Base-by-base conservation (phyloP, 257 asterid species). In the Rhazya stricta region DNA sequence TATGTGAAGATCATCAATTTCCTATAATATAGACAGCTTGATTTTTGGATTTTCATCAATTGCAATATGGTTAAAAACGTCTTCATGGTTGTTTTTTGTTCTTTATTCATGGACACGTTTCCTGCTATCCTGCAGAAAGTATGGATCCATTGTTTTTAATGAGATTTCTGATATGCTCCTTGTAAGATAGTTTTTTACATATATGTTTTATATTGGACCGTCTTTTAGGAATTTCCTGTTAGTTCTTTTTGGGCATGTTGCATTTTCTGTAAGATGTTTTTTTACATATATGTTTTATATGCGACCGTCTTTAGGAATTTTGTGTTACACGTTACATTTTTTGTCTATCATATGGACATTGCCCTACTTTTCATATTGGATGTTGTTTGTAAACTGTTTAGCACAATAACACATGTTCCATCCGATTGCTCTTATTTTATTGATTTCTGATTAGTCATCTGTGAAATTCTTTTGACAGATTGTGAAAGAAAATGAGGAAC, bases 401-500 rank as follows among this genome's bases (percentile, higher is more conserved):
- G 58, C 56, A 39, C 36, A 29, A 32, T 21, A 36, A n/a, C 18
- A 16, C 68, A 16, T 34, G 30, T 63, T 4, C 12, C 30, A 42
- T 73, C 21, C 18, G 32, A 54, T 73, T 51, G 73, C 62, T 51
- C 41, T 37, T 73, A 34, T 67, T 32, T 45, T 9, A 5, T 39
- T 32, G 37, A 62, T 32, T 46, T 50, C 50, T 77, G 3, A 67
- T 48, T 29, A 29, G 39, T 37, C 25, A 10, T 45, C 41, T 48
- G 13, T 48, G 46, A n/a, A 30, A 72, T 21, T 19, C n/a, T 73
- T 27, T 82, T 68, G 74, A 39, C 80, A 86, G 90, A 76, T 86
- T 72, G 77, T 86, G 37, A 80, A 78, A 79, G 90, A 84, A 82
- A 72, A 82, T 76, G 86, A 84, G 74, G 90, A 86, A 72, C 81